Conservation (phyloP, 2,329 filamentous ascomycete genomes). For the Colletotrichum abscissum region DNA sequence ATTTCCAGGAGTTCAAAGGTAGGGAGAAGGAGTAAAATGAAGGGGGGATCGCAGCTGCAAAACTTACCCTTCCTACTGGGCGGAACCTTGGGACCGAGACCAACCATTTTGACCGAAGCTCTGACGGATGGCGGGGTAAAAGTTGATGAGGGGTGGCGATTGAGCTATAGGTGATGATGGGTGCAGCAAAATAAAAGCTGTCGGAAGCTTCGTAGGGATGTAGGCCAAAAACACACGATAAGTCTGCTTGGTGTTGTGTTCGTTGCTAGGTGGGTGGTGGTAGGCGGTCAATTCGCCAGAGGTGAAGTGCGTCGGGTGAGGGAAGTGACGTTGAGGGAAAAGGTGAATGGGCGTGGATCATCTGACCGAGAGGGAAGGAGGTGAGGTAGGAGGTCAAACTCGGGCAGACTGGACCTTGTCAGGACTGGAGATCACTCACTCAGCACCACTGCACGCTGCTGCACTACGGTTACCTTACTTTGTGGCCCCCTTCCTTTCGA, state of each 20-base stretch:
- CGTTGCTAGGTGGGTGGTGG: not conserved
- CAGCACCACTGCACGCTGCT: conserved; percentile 6
- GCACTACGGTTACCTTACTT: conserved; percentile 2
- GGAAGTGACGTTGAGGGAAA: conserved; percentile 31
- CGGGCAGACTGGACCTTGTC: conserved; percentile 12
- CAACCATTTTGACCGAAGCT: conserved; percentile 57
- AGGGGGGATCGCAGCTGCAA: conserved; percentile 25
- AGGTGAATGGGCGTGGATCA: conserved; percentile 33
- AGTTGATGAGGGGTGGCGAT: conserved; percentile 33
- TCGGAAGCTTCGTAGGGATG: not conserved
- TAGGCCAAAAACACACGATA: not conserved
- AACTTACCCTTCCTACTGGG: conserved; percentile 75
- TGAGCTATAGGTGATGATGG: not conserved
- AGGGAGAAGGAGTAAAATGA: conserved; percentile 16
- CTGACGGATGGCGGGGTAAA: conserved; percentile 44
- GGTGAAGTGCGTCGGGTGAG: conserved; percentile 13
- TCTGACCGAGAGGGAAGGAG: conserved; percentile 25
- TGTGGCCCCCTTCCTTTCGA: not conserved
- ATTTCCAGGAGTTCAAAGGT: not conserved
- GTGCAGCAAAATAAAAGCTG: not conserved
- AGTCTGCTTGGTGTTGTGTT: not conserved
- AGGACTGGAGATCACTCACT: conserved; percentile 20
- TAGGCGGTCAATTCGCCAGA: conserved; percentile 3
- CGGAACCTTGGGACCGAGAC: conserved; percentile 61
- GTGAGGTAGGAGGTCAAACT: conserved; percentile 8